Percentiles rank a stretch among this genome's conserved stretches.
Evolutionary conservation across 2,329 filamentous ascomycete species (phyloP).

Genomic region (Nigrograna mackinnonii): DNA sequence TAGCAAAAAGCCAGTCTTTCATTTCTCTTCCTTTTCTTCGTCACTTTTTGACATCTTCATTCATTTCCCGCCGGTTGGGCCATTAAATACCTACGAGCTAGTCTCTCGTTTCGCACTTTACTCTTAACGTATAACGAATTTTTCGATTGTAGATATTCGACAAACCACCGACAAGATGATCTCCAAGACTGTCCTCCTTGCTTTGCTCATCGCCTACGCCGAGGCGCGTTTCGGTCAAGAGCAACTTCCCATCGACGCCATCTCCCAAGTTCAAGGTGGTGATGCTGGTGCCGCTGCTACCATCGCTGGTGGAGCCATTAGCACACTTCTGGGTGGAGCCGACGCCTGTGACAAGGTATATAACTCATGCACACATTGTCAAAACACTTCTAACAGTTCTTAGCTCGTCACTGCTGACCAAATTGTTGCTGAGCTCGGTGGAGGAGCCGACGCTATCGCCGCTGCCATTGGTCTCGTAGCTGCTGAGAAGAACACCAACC

Average conservation of each 20-base stretch:
- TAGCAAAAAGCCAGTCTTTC: slow-evolving; percentile 23
- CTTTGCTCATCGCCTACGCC: slow-evolving; percentile 36
- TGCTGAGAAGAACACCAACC: slow-evolving; percentile 76
- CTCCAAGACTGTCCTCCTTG: slow-evolving; percentile 34
- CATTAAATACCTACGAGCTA: slow-evolving; percentile 35
- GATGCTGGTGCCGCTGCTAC: slow-evolving; percentile 64
- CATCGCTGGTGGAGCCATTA: slow-evolving; percentile 64
- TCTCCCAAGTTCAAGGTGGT: slow-evolving; percentile 59
- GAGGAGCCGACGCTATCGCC: slow-evolving; percentile 61
- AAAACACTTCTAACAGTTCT: slow-evolving; percentile 1
- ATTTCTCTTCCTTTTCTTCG: slow-evolving; percentile 22
- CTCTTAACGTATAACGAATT: slow-evolving; percentile 14
- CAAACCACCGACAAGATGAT: slow-evolving; percentile 26
- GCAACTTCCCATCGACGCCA: slow-evolving; percentile 59
- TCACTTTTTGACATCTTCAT: slow-evolving; percentile 19
- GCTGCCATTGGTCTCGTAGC: slow-evolving; percentile 67
- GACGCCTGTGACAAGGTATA: slow-evolving; percentile 67
- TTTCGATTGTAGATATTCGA: slow-evolving; percentile 20
- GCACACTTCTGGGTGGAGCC: slow-evolving; percentile 65
- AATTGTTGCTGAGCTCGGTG: slow-evolving; percentile 65
- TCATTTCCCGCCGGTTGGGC: slow-evolving; percentile 37
- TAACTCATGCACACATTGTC: neutral
- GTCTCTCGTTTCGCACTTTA: slow-evolving; percentile 29
- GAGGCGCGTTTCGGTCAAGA: slow-evolving; percentile 65
- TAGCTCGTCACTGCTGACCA: slow-evolving; percentile 66